phyloP scores from a whole-genome alignment of 1,284 basidiomycete genomes.

The Austroboletus rostrupii region DNA sequence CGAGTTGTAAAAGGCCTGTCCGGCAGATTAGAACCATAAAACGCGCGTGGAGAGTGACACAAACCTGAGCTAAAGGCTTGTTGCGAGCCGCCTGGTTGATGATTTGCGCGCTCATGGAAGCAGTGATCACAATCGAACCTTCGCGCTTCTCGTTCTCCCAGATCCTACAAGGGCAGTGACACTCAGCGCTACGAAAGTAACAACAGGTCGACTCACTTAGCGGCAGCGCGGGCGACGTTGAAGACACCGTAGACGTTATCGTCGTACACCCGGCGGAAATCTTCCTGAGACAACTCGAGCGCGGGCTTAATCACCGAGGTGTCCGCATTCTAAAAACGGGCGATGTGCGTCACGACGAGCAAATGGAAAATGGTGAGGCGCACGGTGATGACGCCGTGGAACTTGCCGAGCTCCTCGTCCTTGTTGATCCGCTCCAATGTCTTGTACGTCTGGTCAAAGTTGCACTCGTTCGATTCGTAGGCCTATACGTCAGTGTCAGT shows the following conservation, averaged over 20 bases:
- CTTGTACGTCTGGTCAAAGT: conserved; percentile 32
- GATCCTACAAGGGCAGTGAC: neutral
- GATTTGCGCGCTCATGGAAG: conserved; percentile 49
- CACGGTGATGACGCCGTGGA: conserved; percentile 23
- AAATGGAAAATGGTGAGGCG: neutral
- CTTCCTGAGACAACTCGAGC: conserved; percentile 40
- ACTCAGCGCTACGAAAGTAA: fast-evolving
- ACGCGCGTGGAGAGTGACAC: neutral
- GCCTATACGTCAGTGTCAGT: conserved; percentile 28
- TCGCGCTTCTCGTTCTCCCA: conserved; percentile 1
- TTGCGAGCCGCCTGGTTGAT: conserved; percentile 39
- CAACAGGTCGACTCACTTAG: conserved; percentile 24
- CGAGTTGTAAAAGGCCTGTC: conserved; percentile 55
- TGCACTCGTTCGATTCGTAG: conserved; percentile 40
- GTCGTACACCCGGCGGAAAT: conserved; percentile 38
- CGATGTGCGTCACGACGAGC: neutral
- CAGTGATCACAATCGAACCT: conserved; percentile 43
- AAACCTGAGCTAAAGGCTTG: conserved; percentile 36
- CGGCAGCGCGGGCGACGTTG: conserved; percentile 40
- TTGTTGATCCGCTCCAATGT: conserved; percentile 34
- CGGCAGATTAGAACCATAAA: neutral
- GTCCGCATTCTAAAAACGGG: conserved; percentile 39
- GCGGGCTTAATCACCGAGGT: conserved; percentile 48
- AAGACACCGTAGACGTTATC: conserved; percentile 42
- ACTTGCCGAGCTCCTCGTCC: conserved; percentile 4